phyloP scores from a whole-genome alignment of 176 grass and related monocot genomes.

The Bonia amplexicaulis region DNA sequence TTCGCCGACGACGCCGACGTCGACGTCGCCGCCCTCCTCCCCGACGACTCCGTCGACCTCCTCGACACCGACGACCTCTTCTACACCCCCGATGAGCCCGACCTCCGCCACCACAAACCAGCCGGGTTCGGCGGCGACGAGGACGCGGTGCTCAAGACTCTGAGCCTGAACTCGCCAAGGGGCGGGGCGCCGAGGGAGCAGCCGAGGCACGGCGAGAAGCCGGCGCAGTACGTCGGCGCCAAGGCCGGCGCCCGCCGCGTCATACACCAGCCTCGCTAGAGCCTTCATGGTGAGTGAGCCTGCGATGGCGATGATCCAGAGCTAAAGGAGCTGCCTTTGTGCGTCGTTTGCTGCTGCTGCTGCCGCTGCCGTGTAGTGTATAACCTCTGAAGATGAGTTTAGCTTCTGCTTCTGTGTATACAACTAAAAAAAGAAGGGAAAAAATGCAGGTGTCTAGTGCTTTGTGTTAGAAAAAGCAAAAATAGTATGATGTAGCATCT shows the following conservation, averaged over 20 bases:
- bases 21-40: conserved; percentile 57
- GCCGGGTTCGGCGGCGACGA: conserved; percentile 27
- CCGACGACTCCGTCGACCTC: conserved; percentile 78
- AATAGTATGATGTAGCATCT: background rate
- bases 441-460: conserved; percentile 1
- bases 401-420: conserved; percentile 41
- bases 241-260: conserved; percentile 25
- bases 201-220: conserved; percentile 41
- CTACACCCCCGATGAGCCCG: conserved; percentile 23
- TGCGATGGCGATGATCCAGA: background rate
- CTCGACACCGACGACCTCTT: conserved; percentile 57
- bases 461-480: conserved; percentile 12
- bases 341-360: conserved; percentile 3
- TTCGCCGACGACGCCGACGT: conserved; percentile 21
- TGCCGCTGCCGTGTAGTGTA: conserved; percentile 37
- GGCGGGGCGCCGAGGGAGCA: conserved; percentile 14
- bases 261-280: conserved; percentile 91
- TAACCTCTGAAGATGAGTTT: conserved; percentile 16
- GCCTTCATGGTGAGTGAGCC: background rate
- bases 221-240: conserved; percentile 30
- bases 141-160: conserved; percentile 36
- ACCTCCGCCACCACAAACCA: background rate
- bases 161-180: conserved; percentile 42
- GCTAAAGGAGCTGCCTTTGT: conserved; percentile 16
- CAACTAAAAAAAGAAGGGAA: conserved; percentile 30